Evolutionary conservation across 495 filamentous ascomycete genomes (phyloP), one percentile per base, ranked within the genome.

Genomic region (Staphylotrichum tortipilum): DNA sequence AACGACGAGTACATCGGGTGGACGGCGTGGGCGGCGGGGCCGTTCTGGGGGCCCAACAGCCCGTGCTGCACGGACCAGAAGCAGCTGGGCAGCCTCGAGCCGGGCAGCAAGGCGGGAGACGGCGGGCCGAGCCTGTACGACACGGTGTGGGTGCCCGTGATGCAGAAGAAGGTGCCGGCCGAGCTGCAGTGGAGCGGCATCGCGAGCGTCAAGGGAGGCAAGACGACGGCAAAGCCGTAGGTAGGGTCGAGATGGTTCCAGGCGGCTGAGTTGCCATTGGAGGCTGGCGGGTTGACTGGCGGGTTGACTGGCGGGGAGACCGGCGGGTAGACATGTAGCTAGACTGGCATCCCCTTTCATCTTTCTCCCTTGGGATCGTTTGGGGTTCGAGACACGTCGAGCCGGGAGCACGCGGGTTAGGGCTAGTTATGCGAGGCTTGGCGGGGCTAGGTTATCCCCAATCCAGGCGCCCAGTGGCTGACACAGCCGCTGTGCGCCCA

Each of bases 1-100:
- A 76, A 78, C 52, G 65, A 68, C 5, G 73, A 68, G 44, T 78
- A 72, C 47, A 76, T 77, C 46, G 75, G 75, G 2, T 78, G 75
- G 75, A 72, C 75, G 0, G 72, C 71, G 10, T 78, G 72, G 73
- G 73, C 74, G 5, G 75, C 74, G 4, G 73, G 73, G 0, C 73
- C 75, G 1, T 69, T 77, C 49, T 76, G 73, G 74, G 73, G 75
- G 0, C 44, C 58, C 15, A 57, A 62, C 21, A 69, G 64, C 53
- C 66, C 75, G 2, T 78, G 72, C 61, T 78, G 72, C 59, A 70
- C 69, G 0, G 68, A 76, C 57, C 60, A 58, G 30, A 51, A 53
- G 34, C 63, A 68, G 42, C 66, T 62, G 26, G 75, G 72, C 2
- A 72, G 68, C 46, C 55, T 76, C 15, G 72, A 78, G 54, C 73